phyloP scores from a whole-genome alignment of 164 flowering plant species.

The Berberis vulgaris region DNA sequence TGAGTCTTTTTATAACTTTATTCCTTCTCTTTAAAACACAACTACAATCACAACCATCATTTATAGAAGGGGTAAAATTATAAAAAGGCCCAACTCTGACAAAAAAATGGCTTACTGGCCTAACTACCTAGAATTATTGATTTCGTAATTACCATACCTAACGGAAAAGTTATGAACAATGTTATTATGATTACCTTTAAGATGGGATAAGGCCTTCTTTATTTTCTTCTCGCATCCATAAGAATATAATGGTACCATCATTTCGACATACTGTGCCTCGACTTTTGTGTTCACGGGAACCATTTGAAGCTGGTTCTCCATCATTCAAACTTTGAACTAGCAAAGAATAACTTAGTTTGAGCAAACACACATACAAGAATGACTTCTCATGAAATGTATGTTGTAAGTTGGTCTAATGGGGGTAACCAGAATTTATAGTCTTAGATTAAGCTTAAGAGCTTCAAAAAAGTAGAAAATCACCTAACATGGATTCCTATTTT shows the following conservation, averaged over 20 bases:
- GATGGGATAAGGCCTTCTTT: slow-evolving; percentile 62
- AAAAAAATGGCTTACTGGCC: no score
- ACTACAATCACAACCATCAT: no score
- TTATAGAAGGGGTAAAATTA: no score
- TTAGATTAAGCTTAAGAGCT: not conserved
- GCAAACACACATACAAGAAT: not conserved
- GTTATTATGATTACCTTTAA: slow-evolving; percentile 46
- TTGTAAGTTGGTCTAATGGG: no score
- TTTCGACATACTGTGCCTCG: slow-evolving; percentile 84
- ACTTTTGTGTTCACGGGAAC: slow-evolving; percentile 54
- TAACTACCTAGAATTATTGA: no score
- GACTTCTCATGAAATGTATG: not conserved
- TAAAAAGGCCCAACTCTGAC: no score
- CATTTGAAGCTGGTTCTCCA: slow-evolving; percentile 37
- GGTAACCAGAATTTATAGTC: not conserved
- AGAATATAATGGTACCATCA: slow-evolving; percentile 87
- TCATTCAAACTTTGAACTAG: slow-evolving; percentile 22
- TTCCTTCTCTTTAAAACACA: no score
- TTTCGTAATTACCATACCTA: no score
- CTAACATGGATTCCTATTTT: not conserved
- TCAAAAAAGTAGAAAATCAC: not conserved
- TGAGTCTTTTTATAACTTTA: no score
- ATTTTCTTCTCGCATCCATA: slow-evolving; percentile 78
- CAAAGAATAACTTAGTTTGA: not conserved
- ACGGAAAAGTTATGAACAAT: not conserved